These are phyloP conservation scores for Coprinellus micaceus DNA, from an alignment of 768 basidiomycete genomes.

Conservation along the genomic window DNA sequence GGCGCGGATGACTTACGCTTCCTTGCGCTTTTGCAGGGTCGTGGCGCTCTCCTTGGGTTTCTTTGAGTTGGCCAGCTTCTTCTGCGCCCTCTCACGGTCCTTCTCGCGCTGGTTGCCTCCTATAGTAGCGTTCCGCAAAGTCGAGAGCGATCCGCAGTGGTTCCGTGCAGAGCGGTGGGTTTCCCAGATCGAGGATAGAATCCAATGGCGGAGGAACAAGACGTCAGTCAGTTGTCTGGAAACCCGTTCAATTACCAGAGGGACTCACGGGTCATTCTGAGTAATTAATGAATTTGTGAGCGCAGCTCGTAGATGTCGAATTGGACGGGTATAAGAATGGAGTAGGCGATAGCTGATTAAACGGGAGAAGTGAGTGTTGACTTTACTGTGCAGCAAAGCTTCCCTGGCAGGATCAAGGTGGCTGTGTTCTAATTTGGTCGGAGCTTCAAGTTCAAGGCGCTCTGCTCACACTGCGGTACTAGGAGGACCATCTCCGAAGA, in stretches of 20 bases:
- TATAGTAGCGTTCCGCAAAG: constrained; percentile 24
- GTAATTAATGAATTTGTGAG: background rate
- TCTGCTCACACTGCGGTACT: background rate
- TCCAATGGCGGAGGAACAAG: constrained; percentile 1
- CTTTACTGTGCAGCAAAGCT: background rate
- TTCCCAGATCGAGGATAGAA: constrained; percentile 15
- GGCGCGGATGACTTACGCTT: constrained; percentile 52
- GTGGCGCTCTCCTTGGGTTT: constrained; percentile 71
- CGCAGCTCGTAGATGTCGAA: background rate
- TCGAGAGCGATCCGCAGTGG: too few species aligned
- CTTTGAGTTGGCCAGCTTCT: constrained; percentile 57
- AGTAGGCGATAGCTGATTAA: constrained; percentile 3
- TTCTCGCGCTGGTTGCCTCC: constrained; percentile 82
- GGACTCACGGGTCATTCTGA: constrained; percentile 54
- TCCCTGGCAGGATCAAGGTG: background rate
- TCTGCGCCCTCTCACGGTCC: constrained; percentile 71
- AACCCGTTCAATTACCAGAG: background rate
- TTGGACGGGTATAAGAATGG: background rate
- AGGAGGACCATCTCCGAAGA: background rate
- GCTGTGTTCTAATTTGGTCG: background rate
- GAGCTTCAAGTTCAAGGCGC: background rate
- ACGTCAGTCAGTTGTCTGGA: background rate
- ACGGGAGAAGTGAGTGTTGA: background rate
- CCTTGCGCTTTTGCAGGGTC: constrained; percentile 64
- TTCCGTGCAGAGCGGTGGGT: background rate